Evolutionary conservation across 2,329 filamentous ascomycete species (phyloP).

Genomic region (Nannizziopsis arthrosporioides): DNA sequence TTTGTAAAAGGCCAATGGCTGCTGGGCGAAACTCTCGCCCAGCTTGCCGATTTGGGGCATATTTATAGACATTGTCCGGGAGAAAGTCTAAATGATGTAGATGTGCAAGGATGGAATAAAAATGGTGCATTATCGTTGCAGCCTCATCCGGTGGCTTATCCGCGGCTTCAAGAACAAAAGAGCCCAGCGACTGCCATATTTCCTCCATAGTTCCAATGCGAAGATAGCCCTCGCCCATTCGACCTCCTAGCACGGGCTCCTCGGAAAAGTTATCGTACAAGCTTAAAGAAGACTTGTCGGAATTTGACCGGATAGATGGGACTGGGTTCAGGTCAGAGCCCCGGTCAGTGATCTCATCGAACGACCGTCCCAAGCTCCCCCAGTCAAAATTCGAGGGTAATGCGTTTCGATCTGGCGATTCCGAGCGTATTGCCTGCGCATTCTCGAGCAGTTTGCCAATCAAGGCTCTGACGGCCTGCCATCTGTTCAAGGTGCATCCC

Average conservation of each 20-base stretch:
- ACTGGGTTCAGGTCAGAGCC: background rate
- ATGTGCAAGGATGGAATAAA: slow-evolving; percentile 35
- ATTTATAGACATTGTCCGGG: slow-evolving; percentile 35
- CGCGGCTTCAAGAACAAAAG: slow-evolving; percentile 33
- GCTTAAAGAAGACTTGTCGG: slow-evolving; percentile 1
- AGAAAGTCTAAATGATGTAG: slow-evolving; percentile 36
- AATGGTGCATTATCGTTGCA: slow-evolving; percentile 33
- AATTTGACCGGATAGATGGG: background rate
- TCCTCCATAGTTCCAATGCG: slow-evolving; percentile 24
- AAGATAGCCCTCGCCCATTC: slow-evolving; percentile 11
- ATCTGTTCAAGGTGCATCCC: slow-evolving; percentile 30
- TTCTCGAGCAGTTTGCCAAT: slow-evolving; percentile 31
- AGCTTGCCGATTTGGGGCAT: slow-evolving; percentile 21
- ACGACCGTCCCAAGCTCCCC: slow-evolving; percentile 18
- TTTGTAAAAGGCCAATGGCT: slow-evolving; percentile 34
- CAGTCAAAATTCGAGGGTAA: slow-evolving; percentile 24
- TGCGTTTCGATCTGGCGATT: slow-evolving; percentile 12
- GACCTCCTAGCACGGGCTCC: slow-evolving; percentile 11
- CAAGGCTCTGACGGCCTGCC: slow-evolving; percentile 31
- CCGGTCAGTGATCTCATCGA: slow-evolving; percentile 23
- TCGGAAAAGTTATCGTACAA: slow-evolving; percentile 13
- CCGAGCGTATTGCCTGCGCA: slow-evolving; percentile 20
- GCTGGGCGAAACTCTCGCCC: slow-evolving; percentile 30
- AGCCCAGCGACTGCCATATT: slow-evolving; percentile 30
- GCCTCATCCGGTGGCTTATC: slow-evolving; percentile 26